These are phyloP conservation scores for Bauhinia variegata DNA, from an alignment of 306 rosid species.

Conservation along the genomic window DNA sequence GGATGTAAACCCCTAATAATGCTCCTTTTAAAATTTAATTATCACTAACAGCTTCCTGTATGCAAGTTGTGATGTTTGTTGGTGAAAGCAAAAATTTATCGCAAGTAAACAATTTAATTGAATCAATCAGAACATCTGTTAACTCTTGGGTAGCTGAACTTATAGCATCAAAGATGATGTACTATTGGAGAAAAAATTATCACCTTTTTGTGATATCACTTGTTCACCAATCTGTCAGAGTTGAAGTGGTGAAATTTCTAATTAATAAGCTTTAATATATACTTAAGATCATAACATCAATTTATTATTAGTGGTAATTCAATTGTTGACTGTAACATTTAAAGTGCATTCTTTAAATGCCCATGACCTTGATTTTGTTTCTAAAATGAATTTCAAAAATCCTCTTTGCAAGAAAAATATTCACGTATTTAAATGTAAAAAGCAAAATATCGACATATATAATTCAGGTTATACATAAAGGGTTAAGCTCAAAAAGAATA, in stretches of 20 bases:
- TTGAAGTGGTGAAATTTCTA: slow-evolving; percentile 21
- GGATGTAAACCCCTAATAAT: slow-evolving; percentile 17
- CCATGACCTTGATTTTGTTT: no score
- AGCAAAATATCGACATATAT: no score
- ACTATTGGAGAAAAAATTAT: background rate
- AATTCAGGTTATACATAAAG: no score
- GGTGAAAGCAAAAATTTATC: slow-evolving; percentile 6
- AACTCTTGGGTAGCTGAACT: slow-evolving; percentile 7
- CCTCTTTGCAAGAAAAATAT: no score
- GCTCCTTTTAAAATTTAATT: slow-evolving; percentile 24
- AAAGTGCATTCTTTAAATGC: background rate
- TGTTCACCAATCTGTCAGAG: background rate
- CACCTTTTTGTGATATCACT: background rate
- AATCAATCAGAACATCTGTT: slow-evolving; percentile 8
- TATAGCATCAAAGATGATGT: slow-evolving; percentile 1
- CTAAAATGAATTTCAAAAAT: no score
- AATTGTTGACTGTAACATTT: background rate
- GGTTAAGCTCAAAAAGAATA: no score
- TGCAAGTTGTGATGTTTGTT: slow-evolving; percentile 22
- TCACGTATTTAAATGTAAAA: no score
- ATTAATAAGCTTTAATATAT: slow-evolving; percentile 17
- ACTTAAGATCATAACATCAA: background rate
- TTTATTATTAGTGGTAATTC: background rate
- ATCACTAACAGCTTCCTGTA: slow-evolving; percentile 6
- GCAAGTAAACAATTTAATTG: slow-evolving; percentile 8